A percentile compares a stretch with the other conserved stretches of the same genome.
Evolutionary conservation across 768 basidiomycete species (phyloP).

Genomic region (Podaxis sp.): DNA sequence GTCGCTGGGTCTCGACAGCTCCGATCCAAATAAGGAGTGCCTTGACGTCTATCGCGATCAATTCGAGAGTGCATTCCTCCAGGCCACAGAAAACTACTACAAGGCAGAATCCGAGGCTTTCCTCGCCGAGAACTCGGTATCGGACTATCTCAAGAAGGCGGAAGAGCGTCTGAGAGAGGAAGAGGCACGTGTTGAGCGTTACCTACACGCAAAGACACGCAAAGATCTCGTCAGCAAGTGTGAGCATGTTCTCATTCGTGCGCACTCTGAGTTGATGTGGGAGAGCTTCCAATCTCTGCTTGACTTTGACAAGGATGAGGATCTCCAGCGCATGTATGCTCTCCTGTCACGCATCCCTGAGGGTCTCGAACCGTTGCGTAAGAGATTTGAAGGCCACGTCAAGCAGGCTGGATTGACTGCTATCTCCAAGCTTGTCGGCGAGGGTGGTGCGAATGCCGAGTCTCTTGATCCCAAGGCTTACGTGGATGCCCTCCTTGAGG

Average conservation of each 20-base stretch:
- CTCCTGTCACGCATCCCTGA: constrained; percentile 91
- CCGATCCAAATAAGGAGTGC: constrained; percentile 90
- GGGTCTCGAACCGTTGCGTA: constrained; percentile 90
- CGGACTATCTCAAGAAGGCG: constrained; percentile 96
- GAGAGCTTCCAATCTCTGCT: constrained; percentile 92
- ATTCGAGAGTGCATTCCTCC: constrained; percentile 88
- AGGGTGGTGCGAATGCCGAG: constrained; percentile 59
- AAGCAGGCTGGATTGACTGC: constrained; percentile 87
- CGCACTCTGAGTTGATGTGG: constrained; percentile 89
- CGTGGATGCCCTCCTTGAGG: constrained; percentile 89
- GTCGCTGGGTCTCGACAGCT: constrained; percentile 89
- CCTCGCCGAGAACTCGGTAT: constrained; percentile 88
- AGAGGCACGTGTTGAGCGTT: constrained; percentile 93
- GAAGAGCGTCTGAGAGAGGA: constrained; percentile 94
- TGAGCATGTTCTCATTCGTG: constrained; percentile 91
- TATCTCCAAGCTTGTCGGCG: constrained; percentile 76
- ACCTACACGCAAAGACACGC: constrained; percentile 88
- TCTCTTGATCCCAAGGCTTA: constrained; percentile 92
- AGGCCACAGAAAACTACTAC: constrained; percentile 90
- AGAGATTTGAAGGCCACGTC: constrained; percentile 95
- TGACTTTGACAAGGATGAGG: constrained; percentile 95
- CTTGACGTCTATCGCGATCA: constrained; percentile 95
- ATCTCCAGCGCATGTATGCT: constrained; percentile 96
- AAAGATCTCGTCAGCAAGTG: constrained; percentile 85
- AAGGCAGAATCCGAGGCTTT: constrained; percentile 91